Evolutionary conservation across 306 rosid species (phyloP).

Genomic region (Arachis hypogaea): DNA sequence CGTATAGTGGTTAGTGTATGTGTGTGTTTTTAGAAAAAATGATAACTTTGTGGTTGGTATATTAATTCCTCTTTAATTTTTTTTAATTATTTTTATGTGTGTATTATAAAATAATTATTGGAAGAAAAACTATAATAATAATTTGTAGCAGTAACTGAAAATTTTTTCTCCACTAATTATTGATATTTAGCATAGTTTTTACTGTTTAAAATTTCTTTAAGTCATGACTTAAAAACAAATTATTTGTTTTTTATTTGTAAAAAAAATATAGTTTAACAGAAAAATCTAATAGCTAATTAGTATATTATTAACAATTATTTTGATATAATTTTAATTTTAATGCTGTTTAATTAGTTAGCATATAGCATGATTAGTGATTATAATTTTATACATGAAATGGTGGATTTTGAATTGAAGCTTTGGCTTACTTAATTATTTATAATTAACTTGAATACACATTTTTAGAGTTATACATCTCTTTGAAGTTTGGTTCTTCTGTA

Average conservation of each 20-base stretch:
- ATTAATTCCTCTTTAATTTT: background rate
- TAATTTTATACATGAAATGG: no score
- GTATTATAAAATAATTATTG: background rate
- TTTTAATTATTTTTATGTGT: background rate
- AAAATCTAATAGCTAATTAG: no score
- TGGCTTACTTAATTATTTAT: no score
- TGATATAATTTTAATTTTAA: no score
- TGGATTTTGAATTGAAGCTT: no score
- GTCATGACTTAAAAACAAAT: background rate
- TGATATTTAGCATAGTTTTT: background rate
- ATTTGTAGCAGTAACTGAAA: background rate
- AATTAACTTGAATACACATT: no score
- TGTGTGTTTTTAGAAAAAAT: background rate
- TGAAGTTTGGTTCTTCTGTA: background rate
- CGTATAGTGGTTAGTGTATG: conserved; percentile 21
- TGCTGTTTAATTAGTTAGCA: no score
- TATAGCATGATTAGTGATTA: no score
- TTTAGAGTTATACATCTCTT: background rate
- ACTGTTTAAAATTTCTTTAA: background rate
- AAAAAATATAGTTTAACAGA: no score
- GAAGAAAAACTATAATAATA: background rate
- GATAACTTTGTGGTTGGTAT: conserved; percentile 28
- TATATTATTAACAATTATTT: no score
- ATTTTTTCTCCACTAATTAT: background rate
- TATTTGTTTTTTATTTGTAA: no score